Conservation (phyloP, 768 basidiomycete genomes). For the Roridomyces roridus region DNA sequence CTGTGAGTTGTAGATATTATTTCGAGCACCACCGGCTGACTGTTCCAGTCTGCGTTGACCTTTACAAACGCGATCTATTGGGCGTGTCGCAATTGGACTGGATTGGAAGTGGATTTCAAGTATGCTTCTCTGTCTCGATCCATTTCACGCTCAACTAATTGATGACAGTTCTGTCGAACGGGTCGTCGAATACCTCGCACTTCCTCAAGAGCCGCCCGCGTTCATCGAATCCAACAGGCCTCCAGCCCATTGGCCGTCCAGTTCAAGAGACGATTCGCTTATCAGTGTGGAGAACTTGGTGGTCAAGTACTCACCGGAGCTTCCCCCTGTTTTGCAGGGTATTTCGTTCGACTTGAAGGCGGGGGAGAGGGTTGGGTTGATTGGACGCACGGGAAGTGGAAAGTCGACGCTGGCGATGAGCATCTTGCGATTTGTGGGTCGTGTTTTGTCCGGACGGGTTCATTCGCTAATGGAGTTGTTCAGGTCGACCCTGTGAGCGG, state of each 20-base stretch:
- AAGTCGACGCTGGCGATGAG: slow-evolving; percentile 73
- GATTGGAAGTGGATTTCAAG: slow-evolving; percentile 15
- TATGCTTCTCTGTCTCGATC: not conserved
- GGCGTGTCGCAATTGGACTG: slow-evolving; percentile 14
- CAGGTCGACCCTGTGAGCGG: slow-evolving; percentile 66
- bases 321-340: slow-evolving; percentile 80
- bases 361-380: slow-evolving; percentile 77
- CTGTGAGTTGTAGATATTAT: slow-evolving; percentile 25
- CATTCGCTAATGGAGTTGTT: not conserved
- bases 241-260: slow-evolving; percentile 94
- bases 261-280: slow-evolving; percentile 60
- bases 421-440: slow-evolving; percentile 62
- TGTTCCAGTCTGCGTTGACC: not conserved
- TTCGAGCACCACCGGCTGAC: slow-evolving; percentile 43
- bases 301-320: slow-evolving; percentile 84
- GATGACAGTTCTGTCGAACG: slow-evolving; percentile 80
- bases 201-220: slow-evolving; percentile 86
- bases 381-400: slow-evolving; percentile 69
- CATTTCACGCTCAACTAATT: too few species aligned
- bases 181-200: slow-evolving; percentile 88
- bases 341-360: slow-evolving; percentile 78
- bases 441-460: not conserved
- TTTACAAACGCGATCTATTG: slow-evolving; percentile 12
- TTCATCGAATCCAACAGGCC: slow-evolving; percentile 76
- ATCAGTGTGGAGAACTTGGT: slow-evolving; percentile 77